These are phyloP conservation scores for Cucumis hystrix DNA, from an alignment of 306 rosid species.

Conservation along the genomic window DNA sequence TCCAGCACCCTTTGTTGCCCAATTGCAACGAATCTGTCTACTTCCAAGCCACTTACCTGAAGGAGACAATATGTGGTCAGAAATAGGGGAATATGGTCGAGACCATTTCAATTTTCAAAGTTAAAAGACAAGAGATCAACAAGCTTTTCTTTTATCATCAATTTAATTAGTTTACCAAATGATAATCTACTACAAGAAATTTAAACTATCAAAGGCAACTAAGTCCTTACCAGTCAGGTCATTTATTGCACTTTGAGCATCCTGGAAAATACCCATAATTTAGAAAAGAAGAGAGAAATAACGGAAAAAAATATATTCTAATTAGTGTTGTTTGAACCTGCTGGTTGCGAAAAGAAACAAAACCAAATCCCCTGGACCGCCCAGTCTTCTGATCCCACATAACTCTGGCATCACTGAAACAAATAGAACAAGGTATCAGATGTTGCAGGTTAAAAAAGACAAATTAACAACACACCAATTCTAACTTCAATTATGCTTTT, in stretches of 20 bases:
- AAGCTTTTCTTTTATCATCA: neutral
- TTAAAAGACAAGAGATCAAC: neutral
- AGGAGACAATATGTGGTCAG: neutral
- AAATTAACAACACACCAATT: neutral
- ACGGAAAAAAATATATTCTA: neutral
- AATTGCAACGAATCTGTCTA: slow-evolving; percentile 91
- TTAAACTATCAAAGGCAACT: neutral
- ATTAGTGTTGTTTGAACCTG: slow-evolving; percentile 36
- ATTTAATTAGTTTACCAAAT: neutral
- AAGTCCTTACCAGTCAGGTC: slow-evolving; percentile 78
- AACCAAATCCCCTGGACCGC: slow-evolving; percentile 96
- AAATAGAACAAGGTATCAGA: slow-evolving; percentile 9
- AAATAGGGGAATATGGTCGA: neutral
- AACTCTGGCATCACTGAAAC: slow-evolving; percentile 87
- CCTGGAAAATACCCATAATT: slow-evolving; percentile 30
- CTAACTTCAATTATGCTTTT: neutral
- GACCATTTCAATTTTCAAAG: neutral
- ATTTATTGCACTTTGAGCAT: slow-evolving; percentile 92
- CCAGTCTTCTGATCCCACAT: slow-evolving; percentile 99
- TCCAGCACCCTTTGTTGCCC: slow-evolving; percentile 96
- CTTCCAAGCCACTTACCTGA: slow-evolving; percentile 98
- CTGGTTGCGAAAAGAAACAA: slow-evolving; percentile 86
- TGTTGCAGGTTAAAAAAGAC: neutral
- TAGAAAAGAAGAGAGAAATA: neutral
- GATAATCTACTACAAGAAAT: neutral